These are phyloP conservation scores for Daldinia sp. DNA, from an alignment of 2,329 filamentous ascomycete species.

Conservation along the genomic window DNA sequence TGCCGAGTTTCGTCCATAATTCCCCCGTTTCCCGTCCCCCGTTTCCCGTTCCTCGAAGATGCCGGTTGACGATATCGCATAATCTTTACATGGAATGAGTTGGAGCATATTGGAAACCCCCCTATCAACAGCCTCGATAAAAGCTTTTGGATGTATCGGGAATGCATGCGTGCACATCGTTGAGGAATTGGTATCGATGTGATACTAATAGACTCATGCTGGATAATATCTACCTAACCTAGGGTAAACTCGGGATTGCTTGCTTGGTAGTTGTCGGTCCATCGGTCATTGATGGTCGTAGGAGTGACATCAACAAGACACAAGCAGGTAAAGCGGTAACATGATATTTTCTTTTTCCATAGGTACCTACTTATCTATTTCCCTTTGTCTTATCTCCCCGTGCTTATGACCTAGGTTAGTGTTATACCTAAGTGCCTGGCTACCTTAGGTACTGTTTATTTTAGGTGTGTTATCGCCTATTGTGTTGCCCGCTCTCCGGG, in stretches of 20 bases:
- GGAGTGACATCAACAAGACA: conserved; percentile 33
- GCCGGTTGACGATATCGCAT: conserved; percentile 33
- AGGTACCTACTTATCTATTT: too few relatives aligned
- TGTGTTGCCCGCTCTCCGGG: conserved; percentile 1
- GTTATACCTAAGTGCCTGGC: background rate
- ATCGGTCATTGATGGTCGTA: conserved; percentile 16
- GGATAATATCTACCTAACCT: too few relatives aligned
- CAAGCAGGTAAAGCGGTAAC: conserved; percentile 15
- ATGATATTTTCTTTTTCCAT: conserved; percentile 10
- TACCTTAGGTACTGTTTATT: too few relatives aligned
- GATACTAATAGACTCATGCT: background rate
- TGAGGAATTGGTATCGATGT: background rate
- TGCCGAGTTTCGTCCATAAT: conserved; percentile 45
- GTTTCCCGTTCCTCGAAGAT: conserved; percentile 19
- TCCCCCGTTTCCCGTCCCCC: conserved; percentile 19
- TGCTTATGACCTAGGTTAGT: too few relatives aligned
- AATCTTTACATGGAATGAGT: conserved; percentile 15
- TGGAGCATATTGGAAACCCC: conserved; percentile 14
- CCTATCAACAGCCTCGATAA: conserved; percentile 16
- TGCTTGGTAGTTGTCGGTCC: conserved; percentile 12
- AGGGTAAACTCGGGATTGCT: background rate
- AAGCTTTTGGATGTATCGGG: background rate
- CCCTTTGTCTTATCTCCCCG: background rate
- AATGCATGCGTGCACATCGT: background rate
- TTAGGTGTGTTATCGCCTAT: too few relatives aligned